Conservation (phyloP, 2,329 filamentous ascomycete genomes). For the Furcasterigmium furcatum region DNA sequence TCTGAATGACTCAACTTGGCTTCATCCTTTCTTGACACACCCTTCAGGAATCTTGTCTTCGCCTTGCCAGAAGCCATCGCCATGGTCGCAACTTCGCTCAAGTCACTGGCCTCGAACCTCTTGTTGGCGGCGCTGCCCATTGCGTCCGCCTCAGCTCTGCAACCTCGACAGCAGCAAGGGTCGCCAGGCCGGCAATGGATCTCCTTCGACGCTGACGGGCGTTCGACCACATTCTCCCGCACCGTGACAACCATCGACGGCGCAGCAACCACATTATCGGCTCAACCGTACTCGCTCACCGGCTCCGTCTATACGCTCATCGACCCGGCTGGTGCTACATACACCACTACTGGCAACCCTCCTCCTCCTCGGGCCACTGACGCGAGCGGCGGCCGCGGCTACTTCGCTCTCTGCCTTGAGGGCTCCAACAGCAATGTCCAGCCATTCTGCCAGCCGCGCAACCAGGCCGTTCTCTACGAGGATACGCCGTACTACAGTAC, state of each 20-base stretch:
- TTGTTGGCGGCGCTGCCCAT: slow-evolving; percentile 4
- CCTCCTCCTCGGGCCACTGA: slow-evolving; percentile 25
- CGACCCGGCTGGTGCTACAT: slow-evolving; percentile 10
- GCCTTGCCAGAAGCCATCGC: neutral
- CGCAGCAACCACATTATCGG: slow-evolving; percentile 19
- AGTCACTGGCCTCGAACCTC: slow-evolving; percentile 2
- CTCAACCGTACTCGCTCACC: slow-evolving; percentile 22
- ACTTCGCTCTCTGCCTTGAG: slow-evolving; percentile 21
- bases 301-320: slow-evolving; percentile 24
- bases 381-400: slow-evolving; percentile 17
- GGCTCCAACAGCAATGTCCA: slow-evolving; percentile 13
- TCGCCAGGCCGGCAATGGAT: slow-evolving; percentile 22
- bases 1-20: too few species aligned
- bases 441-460: slow-evolving; percentile 28
- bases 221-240: slow-evolving; percentile 22
- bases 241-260: slow-evolving; percentile 19
- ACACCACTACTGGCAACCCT: slow-evolving; percentile 24
- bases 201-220: slow-evolving; percentile 22
- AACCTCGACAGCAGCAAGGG: slow-evolving; percentile 4
- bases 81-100: neutral
- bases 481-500: slow-evolving; percentile 28
- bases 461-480: slow-evolving; percentile 21
- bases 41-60: too few species aligned
- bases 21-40: too few species aligned
- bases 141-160: slow-evolving; percentile 5